These are phyloP conservation scores for Kuraishia ogatae DNA, from an alignment of 805 yeast species.

Conservation along the genomic window DNA sequence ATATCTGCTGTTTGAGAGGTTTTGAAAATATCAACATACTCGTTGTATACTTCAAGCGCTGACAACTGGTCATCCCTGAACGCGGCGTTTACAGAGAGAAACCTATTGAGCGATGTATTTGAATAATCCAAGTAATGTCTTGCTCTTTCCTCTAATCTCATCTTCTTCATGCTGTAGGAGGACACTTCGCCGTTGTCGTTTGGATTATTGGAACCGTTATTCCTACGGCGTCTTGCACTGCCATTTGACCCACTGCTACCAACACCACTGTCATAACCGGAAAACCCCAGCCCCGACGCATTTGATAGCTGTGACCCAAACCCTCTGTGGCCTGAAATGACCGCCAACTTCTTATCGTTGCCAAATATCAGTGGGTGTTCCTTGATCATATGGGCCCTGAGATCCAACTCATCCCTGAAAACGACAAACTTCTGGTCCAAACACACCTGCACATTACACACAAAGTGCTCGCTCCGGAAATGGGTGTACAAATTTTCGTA, in stretches of 20 bases:
- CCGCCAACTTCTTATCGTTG: constrained; percentile 22
- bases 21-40: constrained; percentile 41
- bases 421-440: constrained; percentile 88
- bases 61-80: constrained; percentile 37
- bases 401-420: constrained; percentile 75
- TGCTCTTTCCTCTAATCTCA: constrained; percentile 77
- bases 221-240: constrained; percentile 8
- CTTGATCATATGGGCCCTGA: constrained; percentile 79
- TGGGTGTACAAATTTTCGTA: constrained; percentile 71
- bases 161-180: constrained; percentile 38
- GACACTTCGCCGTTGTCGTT: constrained; percentile 22
- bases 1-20: constrained; percentile 36
- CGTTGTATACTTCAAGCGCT: constrained; percentile 36
- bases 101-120: constrained; percentile 33
- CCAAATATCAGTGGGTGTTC: constrained; percentile 65
- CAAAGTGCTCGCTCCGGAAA: constrained; percentile 64
- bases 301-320: constrained; percentile 52
- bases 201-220: background rate
- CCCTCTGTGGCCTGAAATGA: constrained; percentile 13
- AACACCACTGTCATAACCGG: constrained; percentile 8
- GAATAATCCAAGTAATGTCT: constrained; percentile 64
- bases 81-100: constrained; percentile 37
- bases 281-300: constrained; percentile 1
- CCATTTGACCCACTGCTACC: constrained; percentile 8
- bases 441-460: constrained; percentile 71